Evolutionary conservation across 176 grass and related monocot species (phyloP).

Genomic region (Carex pumila): DNA sequence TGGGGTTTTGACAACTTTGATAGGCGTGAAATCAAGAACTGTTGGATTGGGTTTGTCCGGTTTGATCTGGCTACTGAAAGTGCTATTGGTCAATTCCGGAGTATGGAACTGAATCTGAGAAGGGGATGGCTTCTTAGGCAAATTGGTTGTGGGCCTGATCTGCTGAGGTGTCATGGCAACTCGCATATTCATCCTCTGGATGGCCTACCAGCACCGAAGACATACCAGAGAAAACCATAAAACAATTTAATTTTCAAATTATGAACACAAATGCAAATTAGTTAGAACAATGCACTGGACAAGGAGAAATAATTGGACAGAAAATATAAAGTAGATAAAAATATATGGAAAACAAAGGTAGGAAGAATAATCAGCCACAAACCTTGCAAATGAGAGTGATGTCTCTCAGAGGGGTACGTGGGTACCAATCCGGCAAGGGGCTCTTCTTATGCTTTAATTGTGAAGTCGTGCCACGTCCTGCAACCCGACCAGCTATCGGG

Average conservation of each 20-base stretch:
- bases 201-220: constrained; percentile 16
- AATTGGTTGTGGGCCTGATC: constrained; percentile 1
- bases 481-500: constrained; percentile 9
- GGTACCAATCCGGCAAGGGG: constrained; percentile 62
- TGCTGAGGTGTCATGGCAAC: constrained; percentile 32
- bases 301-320: not conserved
- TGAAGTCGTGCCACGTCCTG: constrained; percentile 17
- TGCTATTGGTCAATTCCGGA: constrained; percentile 9
- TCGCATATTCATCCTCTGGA: constrained; percentile 41
- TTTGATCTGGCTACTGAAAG: constrained; percentile 18
- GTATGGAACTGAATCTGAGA: constrained; percentile 22
- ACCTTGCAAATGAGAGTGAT: constrained; percentile 52
- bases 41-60: not conserved
- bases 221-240: not conserved
- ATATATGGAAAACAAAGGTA: not conserved
- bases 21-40: constrained; percentile 21
- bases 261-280: not conserved
- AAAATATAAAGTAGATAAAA: constrained; percentile 7
- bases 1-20: constrained; percentile 19
- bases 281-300: not conserved
- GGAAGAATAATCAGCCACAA: not conserved
- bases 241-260: not conserved
- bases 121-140: constrained; percentile 15
- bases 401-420: constrained; percentile 52
- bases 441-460: constrained; percentile 51